Percentiles rank a stretch among this genome's conserved stretches.
Conservation (phyloP, 116 monocot species). For the Dioscorea cayenensis region DNA sequence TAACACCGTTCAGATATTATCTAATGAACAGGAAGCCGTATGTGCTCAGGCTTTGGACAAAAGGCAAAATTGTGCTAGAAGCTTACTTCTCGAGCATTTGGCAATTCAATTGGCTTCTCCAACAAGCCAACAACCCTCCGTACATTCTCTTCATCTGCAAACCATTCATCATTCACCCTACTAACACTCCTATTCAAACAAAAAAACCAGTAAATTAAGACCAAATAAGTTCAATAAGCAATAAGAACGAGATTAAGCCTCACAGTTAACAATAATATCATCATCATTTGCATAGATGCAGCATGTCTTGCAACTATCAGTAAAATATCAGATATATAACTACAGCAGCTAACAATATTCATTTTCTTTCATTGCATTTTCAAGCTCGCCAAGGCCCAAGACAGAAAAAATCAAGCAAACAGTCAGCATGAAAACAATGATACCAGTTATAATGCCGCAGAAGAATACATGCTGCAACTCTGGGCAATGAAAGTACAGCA, state of each 20-base stretch:
- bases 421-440: slow-evolving; percentile 1
- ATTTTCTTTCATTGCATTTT: not conserved
- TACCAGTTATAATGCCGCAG: slow-evolving; percentile 94
- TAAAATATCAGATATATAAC: too few relatives aligned
- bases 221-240: not conserved
- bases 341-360: too few relatives aligned
- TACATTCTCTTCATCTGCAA: slow-evolving; percentile 56
- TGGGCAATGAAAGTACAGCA: slow-evolving; percentile 88
- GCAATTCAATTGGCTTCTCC: slow-evolving; percentile 28
- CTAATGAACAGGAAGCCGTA: not conserved
- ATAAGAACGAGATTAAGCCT: not conserved
- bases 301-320: too few relatives aligned
- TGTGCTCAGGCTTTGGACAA: not conserved
- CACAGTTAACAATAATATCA: not conserved
- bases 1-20: not conserved
- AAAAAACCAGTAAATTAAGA: not conserved
- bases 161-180: slow-evolving; percentile 74
- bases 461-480: slow-evolving; percentile 65
- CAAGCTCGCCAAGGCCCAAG: not conserved
- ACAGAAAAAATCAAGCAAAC: not conserved
- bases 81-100: slow-evolving; percentile 28
- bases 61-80: not conserved
- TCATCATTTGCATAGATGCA: too few relatives aligned
- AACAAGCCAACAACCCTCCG: slow-evolving; percentile 51
- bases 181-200: slow-evolving; percentile 41